Conservation (phyloP, 2,329 filamentous ascomycete genomes). For the Leptodontidium sp. region DNA sequence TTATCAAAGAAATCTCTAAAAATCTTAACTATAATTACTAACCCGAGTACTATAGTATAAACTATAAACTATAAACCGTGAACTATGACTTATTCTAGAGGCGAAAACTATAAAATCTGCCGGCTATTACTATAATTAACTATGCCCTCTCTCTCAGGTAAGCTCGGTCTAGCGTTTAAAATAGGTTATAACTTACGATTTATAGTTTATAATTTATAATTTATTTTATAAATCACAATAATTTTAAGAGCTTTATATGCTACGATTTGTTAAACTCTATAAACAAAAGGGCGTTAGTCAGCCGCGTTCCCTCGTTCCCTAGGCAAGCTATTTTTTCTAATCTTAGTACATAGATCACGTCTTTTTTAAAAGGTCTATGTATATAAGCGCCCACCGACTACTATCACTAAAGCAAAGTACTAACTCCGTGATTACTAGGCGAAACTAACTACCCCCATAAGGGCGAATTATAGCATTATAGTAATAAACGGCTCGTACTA, state of each 20-base stretch:
- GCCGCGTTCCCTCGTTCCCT: neutral
- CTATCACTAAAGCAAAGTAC: neutral
- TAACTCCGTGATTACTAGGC: neutral
- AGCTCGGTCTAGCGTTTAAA: neutral
- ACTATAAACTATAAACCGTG: too few relatives aligned
- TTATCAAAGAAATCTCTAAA: too few relatives aligned
- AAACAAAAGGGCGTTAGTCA: neutral
- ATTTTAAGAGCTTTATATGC: neutral
- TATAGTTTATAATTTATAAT: neutral
- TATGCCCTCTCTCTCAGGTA: neutral
- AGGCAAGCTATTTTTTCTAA: neutral
- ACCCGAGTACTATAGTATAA: too few relatives aligned
- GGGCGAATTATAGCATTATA: neutral
- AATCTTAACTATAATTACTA: too few relatives aligned
- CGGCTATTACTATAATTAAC: too few relatives aligned
- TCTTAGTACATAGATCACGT: neutral
- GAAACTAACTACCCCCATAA: neutral
- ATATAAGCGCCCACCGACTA: neutral
- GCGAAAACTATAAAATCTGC: too few relatives aligned
- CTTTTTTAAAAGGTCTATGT: neutral
- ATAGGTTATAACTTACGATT: neutral
- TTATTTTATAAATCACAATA: neutral
- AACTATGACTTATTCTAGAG: too few relatives aligned
- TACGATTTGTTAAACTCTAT: neutral
- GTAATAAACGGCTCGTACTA: neutral